Evolutionary conservation across 2,329 filamentous ascomycete species (phyloP).

Genomic region (Elsinoe perseae): DNA sequence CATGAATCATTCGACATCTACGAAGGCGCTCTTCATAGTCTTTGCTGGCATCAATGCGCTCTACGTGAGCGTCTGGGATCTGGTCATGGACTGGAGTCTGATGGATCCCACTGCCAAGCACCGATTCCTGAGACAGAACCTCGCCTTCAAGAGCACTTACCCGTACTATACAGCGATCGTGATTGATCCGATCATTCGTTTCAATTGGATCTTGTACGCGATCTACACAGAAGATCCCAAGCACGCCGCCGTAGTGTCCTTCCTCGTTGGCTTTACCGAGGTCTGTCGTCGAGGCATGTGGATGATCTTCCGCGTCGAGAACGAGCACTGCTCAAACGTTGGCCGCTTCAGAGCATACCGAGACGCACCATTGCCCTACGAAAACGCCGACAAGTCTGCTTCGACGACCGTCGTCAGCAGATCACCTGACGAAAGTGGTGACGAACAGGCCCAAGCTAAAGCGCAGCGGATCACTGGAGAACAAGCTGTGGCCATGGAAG

Average conservation of each 20-base stretch:
- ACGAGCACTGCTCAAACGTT: constrained; percentile 93
- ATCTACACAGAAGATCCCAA: constrained; percentile 73
- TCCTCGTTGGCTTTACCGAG: constrained; percentile 70
- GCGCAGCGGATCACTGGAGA: constrained; percentile 1
- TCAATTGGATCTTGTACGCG: constrained; percentile 90
- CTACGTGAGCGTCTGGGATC: constrained; percentile 84
- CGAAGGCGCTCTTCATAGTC: constrained; percentile 65
- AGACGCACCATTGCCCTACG: constrained; percentile 80
- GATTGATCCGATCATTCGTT: constrained; percentile 75
- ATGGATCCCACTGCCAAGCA: constrained; percentile 62
- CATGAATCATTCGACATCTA: constrained; percentile 51
- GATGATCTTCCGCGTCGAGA: constrained; percentile 90
- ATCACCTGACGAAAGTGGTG: neutral
- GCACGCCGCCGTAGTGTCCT: constrained; percentile 75
- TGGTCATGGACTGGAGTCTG: constrained; percentile 92
- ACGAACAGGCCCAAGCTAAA: constrained; percentile 2
- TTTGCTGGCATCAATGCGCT: constrained; percentile 75
- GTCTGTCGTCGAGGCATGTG: constrained; percentile 80
- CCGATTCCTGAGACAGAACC: constrained; percentile 60
- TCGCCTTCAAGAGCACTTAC: constrained; percentile 72
- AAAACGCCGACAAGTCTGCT: constrained; percentile 24
- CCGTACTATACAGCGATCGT: constrained; percentile 81
- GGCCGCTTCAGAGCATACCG: constrained; percentile 80
- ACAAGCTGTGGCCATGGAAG: constrained; percentile 3
- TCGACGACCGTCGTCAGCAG: constrained; percentile 14